Base-by-base conservation (phyloP, 2,329 filamentous ascomycete genomes). In the Ophiostoma tasmaniense region DNA sequence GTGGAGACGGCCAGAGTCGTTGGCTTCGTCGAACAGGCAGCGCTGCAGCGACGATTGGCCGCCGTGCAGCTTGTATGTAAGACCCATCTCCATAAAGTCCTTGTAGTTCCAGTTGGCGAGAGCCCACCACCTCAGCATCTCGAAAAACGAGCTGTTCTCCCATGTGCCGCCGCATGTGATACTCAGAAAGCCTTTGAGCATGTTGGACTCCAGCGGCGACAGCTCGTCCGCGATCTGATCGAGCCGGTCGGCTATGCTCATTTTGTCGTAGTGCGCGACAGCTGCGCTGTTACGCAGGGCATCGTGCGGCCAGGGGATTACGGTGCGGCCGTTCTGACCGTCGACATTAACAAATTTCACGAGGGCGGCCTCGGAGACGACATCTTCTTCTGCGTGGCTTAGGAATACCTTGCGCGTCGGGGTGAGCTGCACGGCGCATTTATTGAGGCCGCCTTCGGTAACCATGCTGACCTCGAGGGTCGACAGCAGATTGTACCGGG, bases 81-180 rank as follows among this genome's bases (percentile, higher is more conserved):
- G 77, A 1, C 80, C 73, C n/a, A 76, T 75, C 35, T 80, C 76
- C 33, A 80, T 75, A 52, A 77, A 80, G 0, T 77, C 78, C 20
- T 75, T 73, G 67, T 79, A 81, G 5, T 75, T 77, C 72, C 81
- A 81, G 35, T 77, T 80, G 67, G 76, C 76, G 1, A 81, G 74
- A 10, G 78, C 81, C 81, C 78, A 83, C 81, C 81, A 83, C 69
- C 81, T 81, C 22, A 84, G 73, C 39, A 83, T 79, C 67, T 84
- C 81, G 65, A 80, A 79, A 69, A 84, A 81, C 28, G 78, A 80
- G 0, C 78, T 80, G 0, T 79, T 81, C 11, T 79, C 77, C 0
- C 81, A 76, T 0, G 78, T 79, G 5, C 81, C 80, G 66, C 80
- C 81, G 70, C 77, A 79, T 5, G 66, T 61, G 1, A 82, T 77